phyloP scores from a whole-genome alignment of 1,284 basidiomycete species.

The Moesziomyces parantarcticus region DNA sequence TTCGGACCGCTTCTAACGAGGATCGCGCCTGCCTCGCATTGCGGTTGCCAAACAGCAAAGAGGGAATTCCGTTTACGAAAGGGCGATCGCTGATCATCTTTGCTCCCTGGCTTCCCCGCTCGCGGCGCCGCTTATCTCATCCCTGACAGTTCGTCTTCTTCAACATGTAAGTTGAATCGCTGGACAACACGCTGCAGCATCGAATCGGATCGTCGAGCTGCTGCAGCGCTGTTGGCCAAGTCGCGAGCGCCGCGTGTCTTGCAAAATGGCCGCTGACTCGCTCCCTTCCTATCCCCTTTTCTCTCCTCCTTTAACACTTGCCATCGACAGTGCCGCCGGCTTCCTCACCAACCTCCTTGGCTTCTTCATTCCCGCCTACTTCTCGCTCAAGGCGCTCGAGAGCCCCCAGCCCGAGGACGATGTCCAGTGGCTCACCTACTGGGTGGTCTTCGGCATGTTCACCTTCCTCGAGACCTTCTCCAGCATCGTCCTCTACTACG shows the following conservation, averaged over 20 bases:
- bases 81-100: background rate
- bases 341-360: slow-evolving; percentile 67
- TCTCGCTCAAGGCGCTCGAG: slow-evolving; percentile 67
- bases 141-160: slow-evolving; percentile 69
- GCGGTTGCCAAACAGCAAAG: too few species aligned
- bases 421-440: slow-evolving; percentile 68
- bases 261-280: too few species aligned
- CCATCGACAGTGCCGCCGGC: slow-evolving; percentile 57
- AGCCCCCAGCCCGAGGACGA: slow-evolving; percentile 67
- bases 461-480: slow-evolving; percentile 67
- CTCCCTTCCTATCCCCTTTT: background rate
- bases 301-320: too few species aligned
- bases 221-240: background rate
- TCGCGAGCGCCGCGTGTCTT: background rate
- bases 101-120: too few species aligned
- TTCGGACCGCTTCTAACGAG: too few species aligned
- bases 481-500: slow-evolving; percentile 71
- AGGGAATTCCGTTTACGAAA: too few species aligned
- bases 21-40: too few species aligned
- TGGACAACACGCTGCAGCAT: background rate
- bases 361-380: slow-evolving; percentile 67
- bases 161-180: slow-evolving; percentile 59
- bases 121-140: background rate
- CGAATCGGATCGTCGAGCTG: background rate
- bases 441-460: slow-evolving; percentile 68